phyloP scores from a whole-genome alignment of 768 basidiomycete genomes.

The Tulasnella sp. region DNA sequence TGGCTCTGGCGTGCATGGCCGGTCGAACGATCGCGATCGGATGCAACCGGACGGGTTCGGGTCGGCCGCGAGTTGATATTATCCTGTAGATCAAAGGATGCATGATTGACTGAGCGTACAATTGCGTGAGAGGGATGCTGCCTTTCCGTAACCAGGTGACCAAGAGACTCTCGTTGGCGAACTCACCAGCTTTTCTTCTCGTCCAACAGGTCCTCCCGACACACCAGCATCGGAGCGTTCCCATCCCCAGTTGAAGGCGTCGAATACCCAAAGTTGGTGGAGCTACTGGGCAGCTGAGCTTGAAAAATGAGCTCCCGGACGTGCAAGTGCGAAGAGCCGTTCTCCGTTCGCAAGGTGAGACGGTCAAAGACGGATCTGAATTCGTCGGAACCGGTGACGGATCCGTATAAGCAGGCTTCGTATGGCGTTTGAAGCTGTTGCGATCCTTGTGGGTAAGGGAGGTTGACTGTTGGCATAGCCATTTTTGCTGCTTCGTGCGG shows the following conservation, averaged over 20 bases:
- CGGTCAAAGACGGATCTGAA: slow-evolving; percentile 50
- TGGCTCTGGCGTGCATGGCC: slow-evolving; percentile 65
- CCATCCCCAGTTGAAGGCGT: slow-evolving; percentile 36
- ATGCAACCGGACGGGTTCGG: slow-evolving; percentile 73
- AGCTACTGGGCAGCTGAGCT: slow-evolving; percentile 50
- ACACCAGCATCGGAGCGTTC: slow-evolving; percentile 59
- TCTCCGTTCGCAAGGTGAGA: slow-evolving; percentile 74
- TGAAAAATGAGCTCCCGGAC: slow-evolving; percentile 71
- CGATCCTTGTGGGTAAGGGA: background rate
- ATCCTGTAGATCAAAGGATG: slow-evolving; percentile 40
- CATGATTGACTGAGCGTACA: background rate
- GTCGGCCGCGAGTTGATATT: slow-evolving; percentile 72
- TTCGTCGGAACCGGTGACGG: slow-evolving; percentile 15
- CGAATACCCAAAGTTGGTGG: background rate
- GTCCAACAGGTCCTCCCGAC: slow-evolving; percentile 63
- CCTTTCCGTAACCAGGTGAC: background rate
- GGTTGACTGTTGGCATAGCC: background rate
- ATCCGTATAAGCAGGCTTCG: slow-evolving; percentile 20
- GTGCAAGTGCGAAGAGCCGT: slow-evolving; percentile 38
- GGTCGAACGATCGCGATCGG: slow-evolving; percentile 83
- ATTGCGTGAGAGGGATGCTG: background rate
- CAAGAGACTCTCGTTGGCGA: background rate
- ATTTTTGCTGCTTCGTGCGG: background rate
- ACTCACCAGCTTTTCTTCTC: slow-evolving; percentile 58
- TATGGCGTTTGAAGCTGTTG: slow-evolving; percentile 14